Conservation (phyloP, 805 yeast genomes). For the Candida silvatica region DNA sequence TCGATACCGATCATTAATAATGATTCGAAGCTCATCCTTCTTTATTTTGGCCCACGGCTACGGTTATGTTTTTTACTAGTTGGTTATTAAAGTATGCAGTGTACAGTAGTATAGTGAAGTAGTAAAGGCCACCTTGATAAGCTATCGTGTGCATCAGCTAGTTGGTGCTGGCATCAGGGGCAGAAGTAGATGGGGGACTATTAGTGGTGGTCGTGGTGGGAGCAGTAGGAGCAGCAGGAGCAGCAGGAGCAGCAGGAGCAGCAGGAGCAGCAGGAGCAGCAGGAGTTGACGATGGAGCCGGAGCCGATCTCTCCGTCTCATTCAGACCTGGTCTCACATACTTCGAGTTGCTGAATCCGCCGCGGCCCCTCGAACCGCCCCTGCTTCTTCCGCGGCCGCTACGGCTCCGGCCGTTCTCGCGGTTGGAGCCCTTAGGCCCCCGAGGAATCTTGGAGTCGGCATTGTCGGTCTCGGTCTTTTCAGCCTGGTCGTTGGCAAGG, state of each 20-base stretch:
- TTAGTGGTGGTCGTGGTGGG: too few species aligned
- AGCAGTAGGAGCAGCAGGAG: background rate
- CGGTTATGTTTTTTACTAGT: too few species aligned
- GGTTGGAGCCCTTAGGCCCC: too few species aligned
- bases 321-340: conserved; percentile 1
- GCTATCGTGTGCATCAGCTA: too few species aligned
- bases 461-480: too few species aligned
- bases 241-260: background rate
- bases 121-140: too few species aligned
- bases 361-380: background rate
- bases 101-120: too few species aligned
- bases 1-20: conserved; percentile 31
- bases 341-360: background rate
- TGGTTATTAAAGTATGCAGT: too few species aligned
- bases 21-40: conserved; percentile 11
- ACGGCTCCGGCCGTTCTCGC: too few species aligned
- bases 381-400: background rate
- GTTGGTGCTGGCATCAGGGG: background rate
- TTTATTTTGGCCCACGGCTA: too few species aligned
- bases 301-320: background rate
- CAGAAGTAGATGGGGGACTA: background rate
- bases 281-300: conserved; percentile 3
- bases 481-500: too few species aligned
- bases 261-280: background rate
- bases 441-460: too few species aligned